phyloP scores from a whole-genome alignment of 139 green algal species.

The Penium margaritaceum region DNA sequence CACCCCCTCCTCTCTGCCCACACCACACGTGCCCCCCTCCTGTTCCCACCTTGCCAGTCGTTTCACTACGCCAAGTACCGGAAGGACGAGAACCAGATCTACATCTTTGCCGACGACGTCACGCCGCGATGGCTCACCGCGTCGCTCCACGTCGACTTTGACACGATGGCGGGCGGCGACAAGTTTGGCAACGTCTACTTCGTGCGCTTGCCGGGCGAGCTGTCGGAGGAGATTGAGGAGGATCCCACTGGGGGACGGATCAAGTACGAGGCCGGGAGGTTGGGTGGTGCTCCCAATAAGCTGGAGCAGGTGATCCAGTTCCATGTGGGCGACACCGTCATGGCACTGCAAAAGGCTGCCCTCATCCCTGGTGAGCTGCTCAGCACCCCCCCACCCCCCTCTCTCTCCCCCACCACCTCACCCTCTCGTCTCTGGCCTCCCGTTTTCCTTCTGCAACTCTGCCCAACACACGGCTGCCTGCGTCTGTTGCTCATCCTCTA shows the following conservation, averaged over 20 bases:
- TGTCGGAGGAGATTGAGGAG: conserved; percentile 81
- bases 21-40: background rate
- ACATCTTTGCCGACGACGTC: conserved; percentile 89
- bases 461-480: background rate
- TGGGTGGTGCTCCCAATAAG: conserved; percentile 89
- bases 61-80: conserved; percentile 83
- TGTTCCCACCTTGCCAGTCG: conserved; percentile 14
- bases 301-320: conserved; percentile 66
- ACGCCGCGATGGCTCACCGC: conserved; percentile 71
- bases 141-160: conserved; percentile 82
- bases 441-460: background rate
- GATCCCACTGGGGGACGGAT: conserved; percentile 89
- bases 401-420: background rate
- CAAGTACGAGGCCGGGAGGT: conserved; percentile 49
- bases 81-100: conserved; percentile 78
- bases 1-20: background rate
- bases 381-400: background rate
- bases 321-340: conserved; percentile 89
- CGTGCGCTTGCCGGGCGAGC: conserved; percentile 71
- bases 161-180: conserved; percentile 83
- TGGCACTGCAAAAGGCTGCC: conserved; percentile 52
- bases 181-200: conserved; percentile 91
- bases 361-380: background rate
- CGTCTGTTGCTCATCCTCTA: background rate
- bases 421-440: background rate